Base-by-base conservation (phyloP, 345 rosid genomes). In the Cardamine occulta region DNA sequence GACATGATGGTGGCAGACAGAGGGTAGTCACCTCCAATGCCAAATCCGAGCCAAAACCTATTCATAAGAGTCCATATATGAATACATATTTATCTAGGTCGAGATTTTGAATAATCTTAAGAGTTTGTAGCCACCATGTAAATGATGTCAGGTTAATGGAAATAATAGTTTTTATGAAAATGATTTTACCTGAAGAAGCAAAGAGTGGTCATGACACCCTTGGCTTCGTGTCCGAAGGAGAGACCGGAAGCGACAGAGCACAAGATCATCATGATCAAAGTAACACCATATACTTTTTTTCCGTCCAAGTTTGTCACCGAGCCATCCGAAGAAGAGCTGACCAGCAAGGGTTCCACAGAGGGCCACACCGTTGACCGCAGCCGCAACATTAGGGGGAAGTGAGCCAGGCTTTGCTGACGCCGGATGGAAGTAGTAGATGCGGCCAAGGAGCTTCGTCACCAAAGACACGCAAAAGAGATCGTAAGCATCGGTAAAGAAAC, bases 11-110 rank as follows among this genome's bases (percentile, higher is more conserved):
- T 85, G 37, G 96, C 91, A 0, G 96, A 92, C 42, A 89, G 90
- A 32, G 96, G 97, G 54, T 91, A 91, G 54, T 91, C 97, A 7
- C 97, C 96, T 0, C 97, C 96, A 9, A 91, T 85, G 3, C 96
- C 97, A 4, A 64, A 61, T 0, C 19, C 66, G 0, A 61, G 6
- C 66, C 66, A 61, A 37, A 61, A 60, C 65, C 56, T 51, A 19
- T 7, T 1, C 55, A 49, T 7, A 47, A 44, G 0, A 3, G 48
- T 14, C 14, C 2, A 37, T 37, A 37, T 7, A 32, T 32, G 1
- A 32, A 32, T 32, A 31, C 34, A 31, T 31, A 6, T 31, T 5
- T 31, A 6, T 31, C 7, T 31, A 31, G 34, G 34, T 31, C 34
- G 6, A 29, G 31, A 29, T 29, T 29, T 29, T 29, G 31, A 29